Percentiles rank a stretch among this genome's conserved stretches.
phyloP scores from a whole-genome alignment of 2,329 filamentous ascomycete genomes.

The Fusarium subglutinans region DNA sequence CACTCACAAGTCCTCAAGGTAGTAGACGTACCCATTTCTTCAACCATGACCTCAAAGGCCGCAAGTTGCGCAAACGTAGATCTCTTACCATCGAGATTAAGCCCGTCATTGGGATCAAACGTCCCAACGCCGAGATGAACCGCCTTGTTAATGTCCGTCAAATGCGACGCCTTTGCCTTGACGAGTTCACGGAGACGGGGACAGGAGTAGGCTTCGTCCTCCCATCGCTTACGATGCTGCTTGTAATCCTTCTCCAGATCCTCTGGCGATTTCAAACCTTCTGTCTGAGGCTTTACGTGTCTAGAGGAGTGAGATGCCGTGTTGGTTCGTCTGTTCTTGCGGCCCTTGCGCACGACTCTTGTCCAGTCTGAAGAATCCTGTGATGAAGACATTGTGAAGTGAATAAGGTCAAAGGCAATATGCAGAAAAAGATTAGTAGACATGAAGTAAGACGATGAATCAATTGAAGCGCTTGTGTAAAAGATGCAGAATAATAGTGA shows the following conservation, averaged over 20 bases:
- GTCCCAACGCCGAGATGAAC: conserved; percentile 65
- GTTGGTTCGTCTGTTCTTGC: conserved; percentile 15
- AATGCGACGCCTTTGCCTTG: conserved; percentile 25
- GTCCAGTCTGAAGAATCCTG: conserved; percentile 38
- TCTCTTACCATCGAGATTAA: conserved; percentile 53
- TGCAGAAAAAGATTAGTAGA: not conserved
- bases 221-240: conserved; percentile 42
- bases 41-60: conserved; percentile 61
- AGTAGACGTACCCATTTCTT: conserved; percentile 50
- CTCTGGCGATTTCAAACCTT: not conserved
- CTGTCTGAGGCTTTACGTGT: not conserved
- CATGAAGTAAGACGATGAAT: not conserved
- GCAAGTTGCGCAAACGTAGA: conserved; percentile 62
- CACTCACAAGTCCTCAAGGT: not conserved
- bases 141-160: conserved; percentile 45
- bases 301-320: not conserved
- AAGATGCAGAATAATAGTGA: not conserved
- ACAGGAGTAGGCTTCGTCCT: conserved; percentile 38
- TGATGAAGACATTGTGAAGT: conserved; percentile 20
- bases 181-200: conserved; percentile 49
- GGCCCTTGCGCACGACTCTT: conserved; percentile 39
- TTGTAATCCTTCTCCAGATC: conserved; percentile 46
- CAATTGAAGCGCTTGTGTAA: not conserved
- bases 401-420: not conserved
- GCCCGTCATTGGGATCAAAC: conserved; percentile 61